phyloP scores from a whole-genome alignment of 2,329 filamentous ascomycete genomes.

The Paramyrothecium roridum region DNA sequence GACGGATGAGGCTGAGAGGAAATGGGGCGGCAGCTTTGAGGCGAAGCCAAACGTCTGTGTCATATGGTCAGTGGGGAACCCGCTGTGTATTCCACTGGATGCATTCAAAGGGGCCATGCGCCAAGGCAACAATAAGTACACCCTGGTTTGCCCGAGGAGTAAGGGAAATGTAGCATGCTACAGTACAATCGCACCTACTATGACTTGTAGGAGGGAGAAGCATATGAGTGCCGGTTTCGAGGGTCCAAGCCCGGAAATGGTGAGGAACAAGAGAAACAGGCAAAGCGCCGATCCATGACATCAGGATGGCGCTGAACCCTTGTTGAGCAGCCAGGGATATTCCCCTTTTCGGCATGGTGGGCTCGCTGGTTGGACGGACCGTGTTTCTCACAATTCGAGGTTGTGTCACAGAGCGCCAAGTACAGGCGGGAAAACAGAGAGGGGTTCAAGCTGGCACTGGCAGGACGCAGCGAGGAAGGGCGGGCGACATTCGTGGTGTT shows the following conservation, averaged over 20 bases:
- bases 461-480: too few species aligned
- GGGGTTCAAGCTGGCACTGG: neutral
- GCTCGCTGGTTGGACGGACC: neutral
- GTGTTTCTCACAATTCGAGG: neutral
- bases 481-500: neutral
- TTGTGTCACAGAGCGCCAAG: neutral
- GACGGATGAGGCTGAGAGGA: too few species aligned
- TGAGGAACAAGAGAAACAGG: neutral
- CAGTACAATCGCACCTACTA: too few species aligned
- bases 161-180: too few species aligned
- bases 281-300: conserved; percentile 1
- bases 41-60: too few species aligned
- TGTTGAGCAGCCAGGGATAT: neutral
- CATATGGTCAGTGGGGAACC: too few species aligned
- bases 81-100: too few species aligned
- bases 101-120: too few species aligned
- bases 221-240: neutral
- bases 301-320: neutral
- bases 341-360: neutral
- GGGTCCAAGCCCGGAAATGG: neutral
- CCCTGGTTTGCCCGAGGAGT: too few species aligned
- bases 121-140: too few species aligned
- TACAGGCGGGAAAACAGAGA: neutral
- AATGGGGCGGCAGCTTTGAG: too few species aligned
- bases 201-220: too few species aligned